Conservation (phyloP, 2,329 filamentous ascomycete genomes). For the Lachnellula occidentalis region DNA sequence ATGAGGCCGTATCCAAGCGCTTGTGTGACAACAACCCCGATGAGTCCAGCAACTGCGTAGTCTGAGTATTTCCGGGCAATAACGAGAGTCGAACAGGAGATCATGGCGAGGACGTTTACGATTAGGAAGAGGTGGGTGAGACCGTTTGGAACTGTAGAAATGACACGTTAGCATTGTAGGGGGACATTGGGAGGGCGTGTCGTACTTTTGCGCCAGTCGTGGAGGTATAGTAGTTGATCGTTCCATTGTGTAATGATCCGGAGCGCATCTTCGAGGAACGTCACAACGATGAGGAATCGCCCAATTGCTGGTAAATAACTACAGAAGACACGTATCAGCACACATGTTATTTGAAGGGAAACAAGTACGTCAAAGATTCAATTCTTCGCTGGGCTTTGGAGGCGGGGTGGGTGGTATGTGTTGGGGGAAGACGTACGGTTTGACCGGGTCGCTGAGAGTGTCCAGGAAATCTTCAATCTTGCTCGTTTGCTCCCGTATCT, state of each 20-base stretch:
- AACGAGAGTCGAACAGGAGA: slow-evolving; percentile 73
- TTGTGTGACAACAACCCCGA: slow-evolving; percentile 86
- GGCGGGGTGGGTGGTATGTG: slow-evolving; percentile 3
- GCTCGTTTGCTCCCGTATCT: slow-evolving; percentile 90
- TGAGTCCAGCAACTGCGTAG: slow-evolving; percentile 84
- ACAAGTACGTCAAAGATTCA: background rate
- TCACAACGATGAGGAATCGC: slow-evolving; percentile 95
- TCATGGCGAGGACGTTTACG: slow-evolving; percentile 84
- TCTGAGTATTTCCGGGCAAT: slow-evolving; percentile 91
- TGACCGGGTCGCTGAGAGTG: slow-evolving; percentile 80
- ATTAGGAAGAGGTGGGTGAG: slow-evolving; percentile 91
- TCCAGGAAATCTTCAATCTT: slow-evolving; percentile 96
- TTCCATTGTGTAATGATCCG: slow-evolving; percentile 96
- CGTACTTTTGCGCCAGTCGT: slow-evolving; percentile 86
- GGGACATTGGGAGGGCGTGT: background rate
- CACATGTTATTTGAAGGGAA: background rate
- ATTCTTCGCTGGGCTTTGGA: background rate
- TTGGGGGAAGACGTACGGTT: slow-evolving; percentile 65
- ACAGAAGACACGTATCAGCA: slow-evolving; percentile 21
- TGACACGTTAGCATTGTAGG: slow-evolving; percentile 11
- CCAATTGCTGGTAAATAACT: slow-evolving; percentile 94
- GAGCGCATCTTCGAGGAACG: slow-evolving; percentile 93
- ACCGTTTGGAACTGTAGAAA: slow-evolving; percentile 67
- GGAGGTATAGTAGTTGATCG: slow-evolving; percentile 89
- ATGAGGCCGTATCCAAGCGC: slow-evolving; percentile 95